These are phyloP conservation scores for Cyclotella sp. DNA, from an alignment of 108 stramenopile species.

Conservation along the genomic window DNA sequence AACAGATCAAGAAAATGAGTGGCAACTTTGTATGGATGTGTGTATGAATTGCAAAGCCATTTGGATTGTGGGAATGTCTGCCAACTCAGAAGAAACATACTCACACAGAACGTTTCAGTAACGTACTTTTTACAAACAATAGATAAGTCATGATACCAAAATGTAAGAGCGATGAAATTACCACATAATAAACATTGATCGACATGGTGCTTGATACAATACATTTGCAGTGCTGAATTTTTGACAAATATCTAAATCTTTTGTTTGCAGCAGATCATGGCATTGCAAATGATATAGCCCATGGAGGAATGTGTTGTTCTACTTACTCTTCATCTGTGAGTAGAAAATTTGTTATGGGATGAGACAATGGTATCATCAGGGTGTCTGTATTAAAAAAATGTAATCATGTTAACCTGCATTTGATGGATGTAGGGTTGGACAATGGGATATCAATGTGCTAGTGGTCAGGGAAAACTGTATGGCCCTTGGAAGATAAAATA, in stretches of 20 bases:
- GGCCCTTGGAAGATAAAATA: constrained; percentile 40
- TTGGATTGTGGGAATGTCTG: constrained; percentile 55
- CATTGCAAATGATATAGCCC: constrained; percentile 47
- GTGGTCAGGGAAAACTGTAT: constrained; percentile 43
- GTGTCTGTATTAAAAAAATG: constrained; percentile 63
- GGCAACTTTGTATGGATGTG: constrained; percentile 37
- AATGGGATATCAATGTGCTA: constrained; percentile 25
- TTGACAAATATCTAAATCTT: too few relatives aligned
- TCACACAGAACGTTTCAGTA: neutral
- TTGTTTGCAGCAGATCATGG: constrained; percentile 90
- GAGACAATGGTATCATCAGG: constrained; percentile 64
- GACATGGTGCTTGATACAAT: too few relatives aligned
- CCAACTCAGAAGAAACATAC: neutral
- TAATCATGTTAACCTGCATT: constrained; percentile 55
- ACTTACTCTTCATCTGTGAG: constrained; percentile 77
- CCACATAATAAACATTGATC: too few relatives aligned
- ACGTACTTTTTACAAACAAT: too few relatives aligned
- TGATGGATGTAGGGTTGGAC: constrained; percentile 79
- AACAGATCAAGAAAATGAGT: constrained; percentile 57
- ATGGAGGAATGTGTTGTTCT: constrained; percentile 75
- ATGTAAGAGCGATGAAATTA: too few relatives aligned
- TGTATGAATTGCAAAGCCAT: constrained; percentile 58
- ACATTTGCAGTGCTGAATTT: too few relatives aligned
- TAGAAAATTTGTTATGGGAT: constrained; percentile 56
- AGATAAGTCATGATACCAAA: too few relatives aligned